Percentiles rank a stretch among this genome's conserved stretches.
Conservation (phyloP, 2,329 filamentous ascomycete species). For the Xylaria sp. region DNA sequence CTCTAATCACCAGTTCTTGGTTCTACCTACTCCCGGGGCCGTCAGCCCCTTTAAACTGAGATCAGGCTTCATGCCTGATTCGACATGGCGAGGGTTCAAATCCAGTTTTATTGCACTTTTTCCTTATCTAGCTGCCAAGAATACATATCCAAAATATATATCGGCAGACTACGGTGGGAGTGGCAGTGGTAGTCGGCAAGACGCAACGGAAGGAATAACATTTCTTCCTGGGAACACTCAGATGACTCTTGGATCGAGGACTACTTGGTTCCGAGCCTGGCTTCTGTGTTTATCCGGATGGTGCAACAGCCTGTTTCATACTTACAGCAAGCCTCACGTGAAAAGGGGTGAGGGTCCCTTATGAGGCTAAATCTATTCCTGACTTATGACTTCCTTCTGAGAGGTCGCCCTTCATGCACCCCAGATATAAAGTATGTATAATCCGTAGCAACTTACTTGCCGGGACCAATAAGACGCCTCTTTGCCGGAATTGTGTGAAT, state of each 20-base stretch:
- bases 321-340: conserved; percentile 7
- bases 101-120: conserved; percentile 28
- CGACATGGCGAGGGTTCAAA: not conserved
- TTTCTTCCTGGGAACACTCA: conserved; percentile 22
- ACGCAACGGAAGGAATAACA: conserved; percentile 28
- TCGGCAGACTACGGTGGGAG: conserved; percentile 27
- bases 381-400: conserved; percentile 35
- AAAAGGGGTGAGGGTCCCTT: conserved; percentile 22
- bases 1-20: not conserved
- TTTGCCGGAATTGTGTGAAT: not conserved
- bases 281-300: conserved; percentile 35
- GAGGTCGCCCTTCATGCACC: conserved; percentile 40
- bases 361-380: conserved; percentile 45
- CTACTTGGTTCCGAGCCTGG: conserved; percentile 13
- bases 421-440: conserved; percentile 38
- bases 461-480: conserved; percentile 15
- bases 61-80: not conserved
- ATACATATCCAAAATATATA: conserved; percentile 2
- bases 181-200: conserved; percentile 35
- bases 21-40: conserved; percentile 1
- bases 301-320: conserved; percentile 15
- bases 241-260: conserved; percentile 20
- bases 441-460: conserved; percentile 10
- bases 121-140: conserved; percentile 34
- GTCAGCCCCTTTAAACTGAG: conserved; percentile 29